Evolutionary conservation across 1,284 basidiomycete species (phyloP), one percentile per base, ranked within the genome.

Genomic region (Cryptococcus sp.): DNA sequence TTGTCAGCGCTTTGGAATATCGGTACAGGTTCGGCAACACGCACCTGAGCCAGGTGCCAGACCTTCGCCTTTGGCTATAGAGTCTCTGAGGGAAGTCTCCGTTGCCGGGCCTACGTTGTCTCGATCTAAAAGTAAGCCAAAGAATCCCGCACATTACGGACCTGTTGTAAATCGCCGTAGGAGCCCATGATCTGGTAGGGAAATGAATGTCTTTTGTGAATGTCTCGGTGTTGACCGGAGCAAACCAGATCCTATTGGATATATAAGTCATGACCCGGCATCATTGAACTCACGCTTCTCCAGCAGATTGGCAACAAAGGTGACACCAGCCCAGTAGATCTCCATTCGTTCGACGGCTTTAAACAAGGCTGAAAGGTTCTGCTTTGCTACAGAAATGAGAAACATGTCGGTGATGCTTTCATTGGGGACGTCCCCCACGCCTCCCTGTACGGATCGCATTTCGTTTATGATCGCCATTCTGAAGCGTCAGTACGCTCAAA

Each of bases 391-490:
- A n/a, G 75, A 73, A 3, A 73, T 61, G 54, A 80, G 63, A 40
- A 80, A 68, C 29, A 73, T 57, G 54, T 79, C 73, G 3, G 72
- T 76, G 1, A 73, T 58, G 43, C 63, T 71, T 1, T 52, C 44
- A 19, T 62, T 41, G 15, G 57, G 25, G 10, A 20, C 19, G 13
- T 60, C 55, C 6, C 46, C 26, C 29, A 59, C 52, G 8, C 52
- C 52, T 11, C 69, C 50, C 20, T 67, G 59, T 16, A 65, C 60
- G 3, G 73, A 63, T 46, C 74, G 72, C 65, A 78, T 76, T 58
- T 80, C 79, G 53, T 78, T 73, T 6, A 78, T 73, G 53, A 79
- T 70, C 0, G 79, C 77, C 65, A 78, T 75, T 11, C 77, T 78
- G 55, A 5, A 23, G 10, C 39, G 37, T 26, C 20, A 34, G 11